Base-by-base conservation (phyloP, 1,284 basidiomycete species). In the Moesziomyces globuligerus region DNA sequence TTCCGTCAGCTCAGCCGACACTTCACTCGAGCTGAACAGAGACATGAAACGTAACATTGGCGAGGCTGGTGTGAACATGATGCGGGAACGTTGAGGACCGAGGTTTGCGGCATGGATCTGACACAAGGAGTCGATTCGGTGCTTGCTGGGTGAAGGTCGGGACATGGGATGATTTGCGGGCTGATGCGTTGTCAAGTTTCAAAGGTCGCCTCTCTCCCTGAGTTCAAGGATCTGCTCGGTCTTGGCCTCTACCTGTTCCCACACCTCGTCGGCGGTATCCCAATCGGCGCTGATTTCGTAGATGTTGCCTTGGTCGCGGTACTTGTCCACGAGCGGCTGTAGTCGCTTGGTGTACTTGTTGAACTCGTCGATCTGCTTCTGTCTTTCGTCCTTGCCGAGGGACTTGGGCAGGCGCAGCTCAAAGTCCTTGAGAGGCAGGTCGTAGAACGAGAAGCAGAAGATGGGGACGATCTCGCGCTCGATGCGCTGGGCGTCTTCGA, bases 221-320 rank as follows among this genome's bases (percentile, higher is more conserved):
- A 64, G 45, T 48, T 59, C 62, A 20, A 72, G 40, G 28, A 65
- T 68, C 46, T 71, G 56, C 50, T 70, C 71, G 15, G 74, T 59
- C 56, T 78, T 75, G 2, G 74, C 75, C 59, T 75, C 75, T 18
- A 77, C 71, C 54, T 77, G 75, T 47, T 77, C 75, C 75, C 75
- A 75, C 44, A 77, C 75, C 61, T 77, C 75, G 25, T 77, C 71
- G 9, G 62, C 57, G n/a, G 60, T 59, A n/a, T 72, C 64, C 69
- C 73, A 77, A 39, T 75, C 67, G 21, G 74, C 75, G 10, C 70
- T 72, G 44, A 77, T 75, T 61, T 77, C 75, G 24, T 75, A 66
- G 38, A 77, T 71, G 50, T 77, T 75, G 1, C 75, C 75, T 29
- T 68, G 55, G 29, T 61, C 46, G 21, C 75, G 43, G 42, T 71